Percentiles rank a stretch among this genome's conserved stretches.
Conservation (phyloP, 2,329 filamentous ascomycete species). For the Pseudogymnoascus sp. region DNA sequence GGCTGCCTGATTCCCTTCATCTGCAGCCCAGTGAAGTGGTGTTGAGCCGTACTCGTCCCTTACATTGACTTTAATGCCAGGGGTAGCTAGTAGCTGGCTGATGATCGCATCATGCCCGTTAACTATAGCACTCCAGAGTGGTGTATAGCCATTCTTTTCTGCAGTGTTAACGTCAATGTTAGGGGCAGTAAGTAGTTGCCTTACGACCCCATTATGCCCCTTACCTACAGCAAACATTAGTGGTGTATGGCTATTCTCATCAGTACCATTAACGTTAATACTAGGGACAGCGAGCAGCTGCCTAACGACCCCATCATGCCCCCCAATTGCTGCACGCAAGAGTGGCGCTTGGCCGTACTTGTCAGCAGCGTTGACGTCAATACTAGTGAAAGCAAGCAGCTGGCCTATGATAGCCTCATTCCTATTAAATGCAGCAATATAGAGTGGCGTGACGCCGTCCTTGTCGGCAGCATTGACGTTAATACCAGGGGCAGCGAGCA, state of each 20-base stretch:
- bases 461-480: not conserved
- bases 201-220: not conserved
- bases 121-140: not conserved
- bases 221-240: not conserved
- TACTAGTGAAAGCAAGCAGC: not conserved
- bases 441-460: not conserved
- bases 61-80: not conserved
- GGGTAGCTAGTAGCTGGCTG: not conserved
- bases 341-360: not conserved
- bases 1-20: not conserved
- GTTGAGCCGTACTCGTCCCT: not conserved
- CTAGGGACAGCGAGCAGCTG: conserved; percentile 3
- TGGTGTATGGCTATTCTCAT: not conserved
- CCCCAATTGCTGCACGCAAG: not conserved
- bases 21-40: not conserved
- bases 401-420: not conserved
- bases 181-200: not conserved
- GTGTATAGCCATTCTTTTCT: not conserved
- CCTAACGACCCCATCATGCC: not conserved
- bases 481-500: not conserved
- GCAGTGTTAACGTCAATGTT: not conserved
- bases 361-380: not conserved
- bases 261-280: not conserved
- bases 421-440: rapidly evolving
- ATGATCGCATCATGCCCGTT: too few relatives aligned